These are phyloP conservation scores for Linum tenue DNA, from an alignment of 345 rosid genomes.

Conservation along the genomic window DNA sequence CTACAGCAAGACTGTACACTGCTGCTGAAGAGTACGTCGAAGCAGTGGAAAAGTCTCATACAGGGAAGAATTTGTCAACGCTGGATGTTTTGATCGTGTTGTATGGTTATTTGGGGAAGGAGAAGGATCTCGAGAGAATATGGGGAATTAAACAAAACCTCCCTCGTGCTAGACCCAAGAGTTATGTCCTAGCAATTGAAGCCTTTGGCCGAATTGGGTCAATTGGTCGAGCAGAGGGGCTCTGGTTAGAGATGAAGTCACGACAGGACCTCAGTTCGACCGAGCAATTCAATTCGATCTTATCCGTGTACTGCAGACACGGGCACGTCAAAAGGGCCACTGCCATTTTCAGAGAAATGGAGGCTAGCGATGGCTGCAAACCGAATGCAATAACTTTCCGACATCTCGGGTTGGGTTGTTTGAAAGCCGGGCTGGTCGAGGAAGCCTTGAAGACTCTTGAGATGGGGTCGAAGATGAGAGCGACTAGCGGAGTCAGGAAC, in stretches of 20 bases:
- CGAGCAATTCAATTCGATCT: conserved; percentile 65
- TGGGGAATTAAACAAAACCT: conserved; percentile 51
- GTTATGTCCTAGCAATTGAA: conserved; percentile 63
- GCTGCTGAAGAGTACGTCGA: conserved; percentile 70
- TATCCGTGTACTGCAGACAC: conserved; percentile 59
- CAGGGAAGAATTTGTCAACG: conserved; percentile 77
- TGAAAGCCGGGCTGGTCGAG: conserved; percentile 44
- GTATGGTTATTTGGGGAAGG: conserved; percentile 62
- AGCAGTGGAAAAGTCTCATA: conserved; percentile 56
- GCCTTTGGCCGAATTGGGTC: conserved; percentile 61
- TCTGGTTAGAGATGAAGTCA: conserved; percentile 72
- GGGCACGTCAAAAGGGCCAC: conserved; percentile 59
- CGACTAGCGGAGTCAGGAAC: conserved; percentile 43
- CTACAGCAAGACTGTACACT: conserved; percentile 67
- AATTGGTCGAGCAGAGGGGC: conserved; percentile 58
- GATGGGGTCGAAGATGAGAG: conserved; percentile 34
- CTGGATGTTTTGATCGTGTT: conserved; percentile 66
- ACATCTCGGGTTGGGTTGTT: conserved; percentile 79
- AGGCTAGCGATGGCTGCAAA: conserved; percentile 30
- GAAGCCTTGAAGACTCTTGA: conserved; percentile 68
- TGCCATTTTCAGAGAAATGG: conserved; percentile 54
- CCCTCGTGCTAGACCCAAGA: conserved; percentile 50
- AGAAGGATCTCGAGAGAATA: conserved; percentile 46
- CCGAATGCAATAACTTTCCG: conserved; percentile 75
- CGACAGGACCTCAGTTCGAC: conserved; percentile 44